phyloP scores from a whole-genome alignment of 306 rosid genomes.

The Ormosia emarginata region DNA sequence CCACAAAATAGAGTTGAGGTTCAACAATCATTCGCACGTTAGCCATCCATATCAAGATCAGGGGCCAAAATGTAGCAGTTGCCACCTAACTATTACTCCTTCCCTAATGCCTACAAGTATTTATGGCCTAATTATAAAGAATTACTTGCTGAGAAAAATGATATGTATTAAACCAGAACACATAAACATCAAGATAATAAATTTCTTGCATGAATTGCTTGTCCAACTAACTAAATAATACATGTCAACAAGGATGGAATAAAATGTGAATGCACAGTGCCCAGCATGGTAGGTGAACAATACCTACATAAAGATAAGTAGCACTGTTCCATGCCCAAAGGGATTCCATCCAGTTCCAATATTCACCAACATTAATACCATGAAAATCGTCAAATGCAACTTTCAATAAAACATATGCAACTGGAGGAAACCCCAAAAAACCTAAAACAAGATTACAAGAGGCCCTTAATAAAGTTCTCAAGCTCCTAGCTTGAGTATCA shows the following conservation, averaged over 20 bases:
- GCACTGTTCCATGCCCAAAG: conserved; percentile 98
- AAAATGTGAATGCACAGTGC: conserved; percentile 64
- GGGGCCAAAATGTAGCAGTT: not conserved
- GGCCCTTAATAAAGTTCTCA: conserved; percentile 48
- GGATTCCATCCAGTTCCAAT: conserved; percentile 89
- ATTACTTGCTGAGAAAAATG: not conserved
- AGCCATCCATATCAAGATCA: not conserved
- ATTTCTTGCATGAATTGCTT: not conserved
- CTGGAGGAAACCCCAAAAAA: conserved; percentile 71
- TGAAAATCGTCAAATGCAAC: conserved; percentile 47
- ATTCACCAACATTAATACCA: conserved; percentile 47
- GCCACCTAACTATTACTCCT: not conserved
- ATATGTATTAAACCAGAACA: not conserved
- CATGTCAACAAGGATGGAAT: conserved; percentile 62
- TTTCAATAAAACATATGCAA: conserved; percentile 51
- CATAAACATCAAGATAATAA: conserved; percentile 12
- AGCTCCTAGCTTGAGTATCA: conserved; percentile 44
- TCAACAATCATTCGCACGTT: not conserved
- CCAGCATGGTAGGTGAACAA: conserved; percentile 95
- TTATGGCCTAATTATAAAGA: not conserved
- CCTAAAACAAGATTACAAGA: conserved; percentile 61
- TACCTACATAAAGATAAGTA: conserved; percentile 73
- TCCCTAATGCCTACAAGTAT: not conserved
- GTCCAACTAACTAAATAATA: conserved; percentile 37
- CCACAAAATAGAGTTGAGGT: not conserved